Evolutionary conservation across 73 alveolate genomes (phyloP).

Genomic region (Paramecium pentaurelia): DNA sequence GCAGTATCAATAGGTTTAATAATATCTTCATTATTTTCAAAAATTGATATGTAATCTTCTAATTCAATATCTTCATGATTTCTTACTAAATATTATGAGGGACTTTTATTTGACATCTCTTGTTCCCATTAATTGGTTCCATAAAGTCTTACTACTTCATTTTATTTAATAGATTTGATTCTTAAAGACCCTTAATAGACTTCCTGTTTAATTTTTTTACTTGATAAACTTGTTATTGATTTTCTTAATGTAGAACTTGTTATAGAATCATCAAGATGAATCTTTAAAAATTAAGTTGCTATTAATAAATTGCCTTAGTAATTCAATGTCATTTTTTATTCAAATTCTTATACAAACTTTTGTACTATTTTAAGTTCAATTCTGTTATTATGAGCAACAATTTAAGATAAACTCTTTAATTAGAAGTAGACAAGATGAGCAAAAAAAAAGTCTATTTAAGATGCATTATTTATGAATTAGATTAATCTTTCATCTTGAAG

Average conservation of each 20-base stretch:
- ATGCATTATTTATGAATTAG: constrained; percentile 7
- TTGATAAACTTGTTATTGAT: background rate
- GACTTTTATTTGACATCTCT: background rate
- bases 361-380: background rate
- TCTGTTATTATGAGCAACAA: background rate
- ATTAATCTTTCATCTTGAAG: background rate
- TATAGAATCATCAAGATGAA: background rate
- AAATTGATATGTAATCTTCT: background rate
- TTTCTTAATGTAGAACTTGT: background rate
- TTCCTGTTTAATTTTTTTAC: background rate
- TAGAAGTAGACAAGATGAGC: constrained; percentile 47
- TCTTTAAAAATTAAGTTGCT: background rate
- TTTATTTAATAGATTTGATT: background rate
- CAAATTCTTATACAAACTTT: background rate
- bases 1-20: background rate
- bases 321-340: background rate
- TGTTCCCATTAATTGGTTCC: constrained; percentile 28
- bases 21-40: background rate
- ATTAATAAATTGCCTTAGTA: background rate
- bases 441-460: constrained; percentile 29
- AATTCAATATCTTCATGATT: background rate
- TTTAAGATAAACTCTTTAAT: constrained; percentile 2
- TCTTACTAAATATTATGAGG: background rate
- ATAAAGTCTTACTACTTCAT: background rate
- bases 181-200: background rate